phyloP scores from a whole-genome alignment of 2,329 filamentous ascomycete genomes.

The Cladosporium cucumerinum region DNA sequence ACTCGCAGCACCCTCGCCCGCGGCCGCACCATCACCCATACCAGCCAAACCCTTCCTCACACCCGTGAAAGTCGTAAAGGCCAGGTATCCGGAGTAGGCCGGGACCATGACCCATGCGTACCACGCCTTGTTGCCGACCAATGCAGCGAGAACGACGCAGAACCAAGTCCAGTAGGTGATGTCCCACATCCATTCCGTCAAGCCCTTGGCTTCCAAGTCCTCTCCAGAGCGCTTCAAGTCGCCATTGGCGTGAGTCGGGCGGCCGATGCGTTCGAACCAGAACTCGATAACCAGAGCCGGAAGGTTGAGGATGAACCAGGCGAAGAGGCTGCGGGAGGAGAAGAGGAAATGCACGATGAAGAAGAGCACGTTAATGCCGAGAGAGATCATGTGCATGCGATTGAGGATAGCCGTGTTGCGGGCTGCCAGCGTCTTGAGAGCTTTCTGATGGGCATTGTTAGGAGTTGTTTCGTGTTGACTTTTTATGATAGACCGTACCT shows the following conservation, averaged over 20 bases:
- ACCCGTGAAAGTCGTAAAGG: conserved; percentile 46
- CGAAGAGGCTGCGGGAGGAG: conserved; percentile 52
- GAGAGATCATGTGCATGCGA: conserved; percentile 74
- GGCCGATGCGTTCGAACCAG: conserved; percentile 78
- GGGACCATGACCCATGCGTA: conserved; percentile 56
- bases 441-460: conserved; percentile 40
- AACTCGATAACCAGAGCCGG: conserved; percentile 79
- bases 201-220: conserved; percentile 78
- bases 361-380: conserved; percentile 70
- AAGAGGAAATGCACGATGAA: conserved; percentile 65
- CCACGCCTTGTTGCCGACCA: conserved; percentile 81
- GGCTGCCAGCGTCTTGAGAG: conserved; percentile 63
- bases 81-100: conserved; percentile 44
- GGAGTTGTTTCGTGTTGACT: neutral
- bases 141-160: conserved; percentile 64
- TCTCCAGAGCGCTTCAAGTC: conserved; percentile 76
- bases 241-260: conserved; percentile 64
- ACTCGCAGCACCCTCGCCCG: neutral
- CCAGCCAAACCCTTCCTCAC: conserved; percentile 42
- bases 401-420: conserved; percentile 75
- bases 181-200: conserved; percentile 99
- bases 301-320: conserved; percentile 68
- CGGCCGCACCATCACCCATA: conserved; percentile 32
- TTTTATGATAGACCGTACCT: conserved; percentile 19
- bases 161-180: conserved; percentile 92